A percentile compares a stretch with the other conserved stretches of the same genome.
Evolutionary conservation across 164 flowering plant genomes (phyloP).

Genomic region (Aristolochia fimbriata): DNA sequence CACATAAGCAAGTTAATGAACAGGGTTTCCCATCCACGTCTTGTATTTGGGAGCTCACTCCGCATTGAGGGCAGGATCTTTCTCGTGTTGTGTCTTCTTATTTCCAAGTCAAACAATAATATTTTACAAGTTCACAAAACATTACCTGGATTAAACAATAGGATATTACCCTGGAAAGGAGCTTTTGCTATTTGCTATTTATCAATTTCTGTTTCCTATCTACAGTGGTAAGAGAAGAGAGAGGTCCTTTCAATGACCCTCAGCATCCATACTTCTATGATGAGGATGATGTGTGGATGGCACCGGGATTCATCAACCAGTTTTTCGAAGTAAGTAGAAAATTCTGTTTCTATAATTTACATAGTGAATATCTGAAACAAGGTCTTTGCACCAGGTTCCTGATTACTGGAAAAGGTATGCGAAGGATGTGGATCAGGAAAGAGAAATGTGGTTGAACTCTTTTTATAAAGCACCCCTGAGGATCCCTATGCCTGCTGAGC

Average conservation of each 20-base stretch:
- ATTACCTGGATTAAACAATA: too few relatives aligned
- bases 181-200: neutral
- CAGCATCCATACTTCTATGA: constrained; percentile 94
- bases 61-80: too few relatives aligned
- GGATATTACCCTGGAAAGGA: neutral
- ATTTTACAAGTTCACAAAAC: too few relatives aligned
- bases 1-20: too few relatives aligned
- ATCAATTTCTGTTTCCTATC: constrained; percentile 7
- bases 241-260: constrained; percentile 91
- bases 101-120: too few relatives aligned
- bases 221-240: constrained; percentile 83
- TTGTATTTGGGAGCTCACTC: too few relatives aligned
- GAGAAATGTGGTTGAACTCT: constrained; percentile 94
- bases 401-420: constrained; percentile 83
- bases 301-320: constrained; percentile 93
- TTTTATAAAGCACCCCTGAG: constrained; percentile 85
- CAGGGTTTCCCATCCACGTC: too few relatives aligned
- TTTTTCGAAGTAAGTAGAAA: constrained; percentile 60
- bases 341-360: neutral
- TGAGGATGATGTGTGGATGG: constrained; percentile 95
- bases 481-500: constrained; percentile 94
- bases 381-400: constrained; percentile 53
- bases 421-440: constrained; percentile 78
- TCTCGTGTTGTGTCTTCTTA: too few relatives aligned
- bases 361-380: too few relatives aligned